These are phyloP conservation scores for Aristolochia fimbriata DNA, from an alignment of 164 flowering plant genomes.

Conservation along the genomic window DNA sequence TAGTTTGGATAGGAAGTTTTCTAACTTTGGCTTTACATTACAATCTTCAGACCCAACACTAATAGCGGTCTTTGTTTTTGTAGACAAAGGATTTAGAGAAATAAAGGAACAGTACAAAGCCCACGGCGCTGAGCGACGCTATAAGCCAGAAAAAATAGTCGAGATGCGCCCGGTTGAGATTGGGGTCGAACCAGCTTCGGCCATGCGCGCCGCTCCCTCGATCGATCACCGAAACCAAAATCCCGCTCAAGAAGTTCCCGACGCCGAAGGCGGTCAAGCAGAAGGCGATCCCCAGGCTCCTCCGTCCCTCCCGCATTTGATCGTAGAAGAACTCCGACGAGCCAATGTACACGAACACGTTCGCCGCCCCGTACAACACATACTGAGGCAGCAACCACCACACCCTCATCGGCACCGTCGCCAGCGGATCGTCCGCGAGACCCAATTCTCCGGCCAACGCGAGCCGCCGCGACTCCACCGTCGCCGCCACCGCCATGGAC, in stretches of 20 bases:
- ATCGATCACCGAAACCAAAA: neutral
- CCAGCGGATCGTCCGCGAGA: constrained; percentile 1
- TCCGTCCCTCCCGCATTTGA: constrained; percentile 8
- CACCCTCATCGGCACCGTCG: constrained; percentile 5
- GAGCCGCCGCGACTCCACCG: constrained; percentile 7
- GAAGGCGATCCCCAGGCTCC: constrained; percentile 4
- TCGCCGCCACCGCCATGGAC: constrained; percentile 7
- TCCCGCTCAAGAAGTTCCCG: constrained; percentile 7
- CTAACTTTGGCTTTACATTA: too few relatives aligned
- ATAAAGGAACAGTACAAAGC: neutral
- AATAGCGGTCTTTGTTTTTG: too few relatives aligned
- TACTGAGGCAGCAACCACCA: constrained; percentile 11
- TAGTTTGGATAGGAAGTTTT: too few relatives aligned
- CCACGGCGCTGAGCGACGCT: constrained; percentile 5
- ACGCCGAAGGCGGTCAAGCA: constrained; percentile 1
- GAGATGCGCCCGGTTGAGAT: constrained; percentile 9
- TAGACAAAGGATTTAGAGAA: too few relatives aligned
- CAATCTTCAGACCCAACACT: too few relatives aligned
- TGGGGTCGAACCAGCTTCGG: constrained; percentile 6
- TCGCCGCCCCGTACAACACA: neutral
- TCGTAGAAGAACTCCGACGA: constrained; percentile 8
- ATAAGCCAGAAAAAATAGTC: constrained; percentile 15
- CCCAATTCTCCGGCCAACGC: constrained; percentile 3
- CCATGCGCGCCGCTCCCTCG: neutral
- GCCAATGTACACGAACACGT: constrained; percentile 6